Evolutionary conservation across 768 basidiomycete genomes (phyloP).

Genomic region (Termitomyces bulborhizus): DNA sequence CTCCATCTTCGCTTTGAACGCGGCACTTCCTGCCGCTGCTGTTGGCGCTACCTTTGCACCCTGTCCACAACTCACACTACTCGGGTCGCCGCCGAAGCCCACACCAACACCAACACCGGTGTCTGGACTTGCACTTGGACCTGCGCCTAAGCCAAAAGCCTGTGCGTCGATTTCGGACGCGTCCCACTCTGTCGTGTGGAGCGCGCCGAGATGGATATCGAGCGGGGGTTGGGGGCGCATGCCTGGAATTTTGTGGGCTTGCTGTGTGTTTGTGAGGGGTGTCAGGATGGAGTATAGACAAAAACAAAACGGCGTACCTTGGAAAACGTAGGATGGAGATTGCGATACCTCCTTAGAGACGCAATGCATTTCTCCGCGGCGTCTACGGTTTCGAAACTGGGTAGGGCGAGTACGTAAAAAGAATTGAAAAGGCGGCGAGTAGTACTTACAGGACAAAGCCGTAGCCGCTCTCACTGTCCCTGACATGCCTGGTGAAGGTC

Average conservation of each 20-base stretch:
- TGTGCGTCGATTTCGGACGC: too few relatives aligned
- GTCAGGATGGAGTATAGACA: too few relatives aligned
- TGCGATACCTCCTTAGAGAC: constrained; percentile 61
- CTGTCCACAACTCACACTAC: too few relatives aligned
- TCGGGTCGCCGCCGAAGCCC: too few relatives aligned
- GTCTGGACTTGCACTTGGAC: too few relatives aligned
- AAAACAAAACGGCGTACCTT: constrained; percentile 43
- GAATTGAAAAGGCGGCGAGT: not conserved
- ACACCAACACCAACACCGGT: too few relatives aligned
- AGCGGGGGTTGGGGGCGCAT: constrained; percentile 25
- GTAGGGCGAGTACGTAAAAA: not conserved
- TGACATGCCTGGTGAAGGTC: constrained; percentile 79
- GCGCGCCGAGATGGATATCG: not conserved
- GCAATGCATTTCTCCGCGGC: constrained; percentile 73
- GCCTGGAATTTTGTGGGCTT: constrained; percentile 80
- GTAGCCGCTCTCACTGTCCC: constrained; percentile 67
- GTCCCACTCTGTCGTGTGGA: not conserved
- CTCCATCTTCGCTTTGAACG: constrained; percentile 80
- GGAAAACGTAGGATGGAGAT: constrained; percentile 83
- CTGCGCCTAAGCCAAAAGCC: too few relatives aligned
- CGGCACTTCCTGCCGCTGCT: constrained; percentile 23
- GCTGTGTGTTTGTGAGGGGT: too few relatives aligned
- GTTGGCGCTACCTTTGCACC: too few relatives aligned
- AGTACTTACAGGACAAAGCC: constrained; percentile 62
- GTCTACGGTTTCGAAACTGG: constrained; percentile 60